phyloP scores from a whole-genome alignment of 768 basidiomycete species.

The Suillus luteus region DNA sequence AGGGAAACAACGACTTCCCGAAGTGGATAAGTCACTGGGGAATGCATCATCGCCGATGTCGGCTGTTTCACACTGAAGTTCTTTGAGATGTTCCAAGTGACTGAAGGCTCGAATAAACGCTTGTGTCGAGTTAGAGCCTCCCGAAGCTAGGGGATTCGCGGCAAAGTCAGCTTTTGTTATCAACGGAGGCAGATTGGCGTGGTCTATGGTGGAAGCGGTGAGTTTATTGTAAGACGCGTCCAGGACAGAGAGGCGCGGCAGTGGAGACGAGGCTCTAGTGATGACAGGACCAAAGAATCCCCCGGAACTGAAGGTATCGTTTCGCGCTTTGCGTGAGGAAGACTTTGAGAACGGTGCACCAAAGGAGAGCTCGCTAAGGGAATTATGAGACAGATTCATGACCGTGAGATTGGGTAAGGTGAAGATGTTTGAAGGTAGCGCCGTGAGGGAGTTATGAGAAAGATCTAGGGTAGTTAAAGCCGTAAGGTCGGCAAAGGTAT shows the following conservation, averaged over 20 bases:
- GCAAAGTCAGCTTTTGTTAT: constrained; percentile 66
- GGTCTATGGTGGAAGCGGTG: constrained; percentile 53
- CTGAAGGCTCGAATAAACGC: constrained; percentile 48
- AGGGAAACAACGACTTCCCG: constrained; percentile 43
- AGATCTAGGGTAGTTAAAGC: constrained; percentile 69
- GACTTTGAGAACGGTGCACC: constrained; percentile 51
- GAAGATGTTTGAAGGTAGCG: constrained; percentile 65
- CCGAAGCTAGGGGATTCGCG: constrained; percentile 60
- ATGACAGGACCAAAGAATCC: constrained; percentile 68
- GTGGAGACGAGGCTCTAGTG: constrained; percentile 59
- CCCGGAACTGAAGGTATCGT: constrained; percentile 39
- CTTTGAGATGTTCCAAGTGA: constrained; percentile 52
- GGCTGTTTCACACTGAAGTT: constrained; percentile 56
- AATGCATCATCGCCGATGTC: constrained; percentile 66
- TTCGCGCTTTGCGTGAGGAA: constrained; percentile 22
- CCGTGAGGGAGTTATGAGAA: constrained; percentile 67
- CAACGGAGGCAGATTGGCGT: constrained; percentile 49
- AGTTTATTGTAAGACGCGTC: constrained; percentile 72
- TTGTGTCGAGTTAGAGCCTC: constrained; percentile 24
- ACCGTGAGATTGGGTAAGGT: constrained; percentile 65
- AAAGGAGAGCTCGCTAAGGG: constrained; percentile 61
- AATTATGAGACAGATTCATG: constrained; percentile 75
- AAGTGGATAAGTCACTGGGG: constrained; percentile 30
- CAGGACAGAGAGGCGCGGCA: constrained; percentile 66
- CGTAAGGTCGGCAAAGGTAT: constrained; percentile 67